phyloP scores from a whole-genome alignment of 2,329 filamentous ascomycete genomes.

The Cladobotryum mycophilum region DNA sequence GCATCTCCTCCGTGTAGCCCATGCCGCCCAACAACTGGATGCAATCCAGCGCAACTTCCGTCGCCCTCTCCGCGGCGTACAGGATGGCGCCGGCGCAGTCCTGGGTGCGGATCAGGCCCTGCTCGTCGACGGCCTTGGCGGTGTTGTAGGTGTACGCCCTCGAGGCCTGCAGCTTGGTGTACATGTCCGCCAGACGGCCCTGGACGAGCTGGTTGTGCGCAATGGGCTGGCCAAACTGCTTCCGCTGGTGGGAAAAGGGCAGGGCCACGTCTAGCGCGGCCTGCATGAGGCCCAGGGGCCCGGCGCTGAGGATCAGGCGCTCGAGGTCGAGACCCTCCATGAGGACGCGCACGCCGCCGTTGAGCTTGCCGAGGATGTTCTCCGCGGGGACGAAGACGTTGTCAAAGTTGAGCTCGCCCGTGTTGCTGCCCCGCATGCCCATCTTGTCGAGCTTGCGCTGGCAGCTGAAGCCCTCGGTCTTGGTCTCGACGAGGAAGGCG shows the following conservation, averaged over 20 bases:
- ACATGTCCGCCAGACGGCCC: constrained; percentile 93
- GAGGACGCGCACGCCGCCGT: constrained; percentile 80
- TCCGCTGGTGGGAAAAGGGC: constrained; percentile 82
- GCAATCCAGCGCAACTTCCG: constrained; percentile 77
- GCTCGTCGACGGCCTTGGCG: constrained; percentile 72
- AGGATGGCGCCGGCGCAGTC: constrained; percentile 93
- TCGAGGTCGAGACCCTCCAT: constrained; percentile 97
- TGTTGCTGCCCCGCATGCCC: constrained; percentile 96
- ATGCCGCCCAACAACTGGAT: constrained; percentile 92
- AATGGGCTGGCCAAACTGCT: constrained; percentile 82
- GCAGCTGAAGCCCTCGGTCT: constrained; percentile 70
- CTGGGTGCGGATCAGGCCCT: constrained; percentile 67
- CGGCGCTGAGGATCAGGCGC: constrained; percentile 82
- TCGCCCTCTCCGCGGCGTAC: constrained; percentile 86
- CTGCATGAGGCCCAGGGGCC: constrained; percentile 92
- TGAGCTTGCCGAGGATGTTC: constrained; percentile 72
- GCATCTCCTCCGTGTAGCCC: constrained; percentile 94
- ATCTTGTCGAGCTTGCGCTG: constrained; percentile 93
- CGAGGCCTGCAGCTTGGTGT: constrained; percentile 82
- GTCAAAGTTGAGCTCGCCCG: constrained; percentile 88
- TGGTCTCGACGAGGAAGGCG: constrained; percentile 79
- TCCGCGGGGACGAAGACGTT: constrained; percentile 80
- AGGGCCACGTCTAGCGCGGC: constrained; percentile 77
- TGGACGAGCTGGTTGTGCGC: constrained; percentile 91
- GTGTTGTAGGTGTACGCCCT: constrained; percentile 84